These are phyloP conservation scores for Magnusiomyces tetraspermus DNA, from an alignment of 1,139 yeast species.

Conservation along the genomic window DNA sequence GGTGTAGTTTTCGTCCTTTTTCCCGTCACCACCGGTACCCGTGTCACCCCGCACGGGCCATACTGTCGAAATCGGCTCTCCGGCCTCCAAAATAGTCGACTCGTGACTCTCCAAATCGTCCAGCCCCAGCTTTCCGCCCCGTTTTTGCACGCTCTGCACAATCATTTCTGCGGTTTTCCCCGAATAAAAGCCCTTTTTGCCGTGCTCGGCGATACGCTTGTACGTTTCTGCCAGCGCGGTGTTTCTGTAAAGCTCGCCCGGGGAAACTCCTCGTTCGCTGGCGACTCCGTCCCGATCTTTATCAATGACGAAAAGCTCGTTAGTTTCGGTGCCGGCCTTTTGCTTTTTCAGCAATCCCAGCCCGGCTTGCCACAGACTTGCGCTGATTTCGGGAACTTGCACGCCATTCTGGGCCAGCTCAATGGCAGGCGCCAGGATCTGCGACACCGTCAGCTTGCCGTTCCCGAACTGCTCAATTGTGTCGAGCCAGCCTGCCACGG, in stretches of 20 bases:
- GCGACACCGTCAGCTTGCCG: conserved; percentile 49
- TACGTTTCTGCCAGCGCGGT: conserved; percentile 46
- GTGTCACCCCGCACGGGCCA: background rate
- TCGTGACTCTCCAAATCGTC: conserved; percentile 50
- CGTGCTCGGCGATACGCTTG: conserved; percentile 43
- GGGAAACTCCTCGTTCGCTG: conserved; percentile 36
- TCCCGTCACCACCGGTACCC: background rate
- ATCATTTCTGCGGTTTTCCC: conserved; percentile 63
- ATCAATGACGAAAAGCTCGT: background rate
- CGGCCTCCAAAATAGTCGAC: conserved; percentile 45
- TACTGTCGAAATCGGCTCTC: conserved; percentile 36
- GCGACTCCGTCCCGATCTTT: background rate
- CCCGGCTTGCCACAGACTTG: conserved; percentile 43
- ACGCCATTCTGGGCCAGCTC: conserved; percentile 60
- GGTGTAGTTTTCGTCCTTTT: conserved; percentile 27
- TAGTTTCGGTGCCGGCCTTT: background rate
- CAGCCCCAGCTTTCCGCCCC: conserved; percentile 48
- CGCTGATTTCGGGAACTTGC: conserved; percentile 52
- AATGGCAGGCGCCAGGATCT: conserved; percentile 61
- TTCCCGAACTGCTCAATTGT: conserved; percentile 64
- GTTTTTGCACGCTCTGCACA: conserved; percentile 41
- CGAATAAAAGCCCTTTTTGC: conserved; percentile 57
- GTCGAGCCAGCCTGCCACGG: conserved; percentile 70
- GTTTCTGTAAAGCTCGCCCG: conserved; percentile 55
- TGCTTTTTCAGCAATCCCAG: conserved; percentile 16